Conservation (phyloP, 345 rosid species). For the Carallia pectinifolia region DNA sequence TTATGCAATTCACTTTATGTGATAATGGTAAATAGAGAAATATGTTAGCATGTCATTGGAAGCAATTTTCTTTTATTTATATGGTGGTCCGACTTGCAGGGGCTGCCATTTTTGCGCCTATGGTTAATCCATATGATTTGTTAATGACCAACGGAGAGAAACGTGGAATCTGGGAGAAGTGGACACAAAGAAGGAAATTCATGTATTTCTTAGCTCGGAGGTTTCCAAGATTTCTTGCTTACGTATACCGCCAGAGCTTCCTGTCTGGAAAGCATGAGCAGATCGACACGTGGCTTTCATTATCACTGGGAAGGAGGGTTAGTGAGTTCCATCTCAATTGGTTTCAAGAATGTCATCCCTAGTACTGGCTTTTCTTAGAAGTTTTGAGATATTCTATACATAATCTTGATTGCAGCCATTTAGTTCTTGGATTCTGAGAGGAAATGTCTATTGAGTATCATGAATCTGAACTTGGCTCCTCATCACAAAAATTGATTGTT, state of each 20-base stretch:
- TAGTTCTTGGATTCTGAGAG: not conserved
- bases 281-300: constrained; percentile 62
- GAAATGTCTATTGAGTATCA: not conserved
- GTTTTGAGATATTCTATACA: too few relatives aligned
- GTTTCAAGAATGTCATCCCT: not conserved
- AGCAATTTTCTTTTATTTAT: not conserved
- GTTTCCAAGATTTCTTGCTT: constrained; percentile 49
- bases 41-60: not conserved
- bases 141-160: constrained; percentile 54
- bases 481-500: not conserved
- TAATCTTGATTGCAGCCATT: not conserved
- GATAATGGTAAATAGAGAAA: not conserved
- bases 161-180: constrained; percentile 50
- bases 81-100: constrained; percentile 33
- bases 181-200: constrained; percentile 55
- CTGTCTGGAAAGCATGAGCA: constrained; percentile 64
- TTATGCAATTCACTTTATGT: not conserved
- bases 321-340: constrained; percentile 18
- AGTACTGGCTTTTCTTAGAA: not conserved
- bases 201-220: constrained; percentile 62
- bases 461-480: not conserved
- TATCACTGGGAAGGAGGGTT: constrained; percentile 57
- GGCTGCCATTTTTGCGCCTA: constrained; percentile 65
- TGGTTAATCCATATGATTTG: constrained; percentile 68
- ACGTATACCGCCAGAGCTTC: constrained; percentile 48